Evolutionary conservation across 208 protist species (phyloP).

Genomic region (Jaenimonas drosophilae): DNA sequence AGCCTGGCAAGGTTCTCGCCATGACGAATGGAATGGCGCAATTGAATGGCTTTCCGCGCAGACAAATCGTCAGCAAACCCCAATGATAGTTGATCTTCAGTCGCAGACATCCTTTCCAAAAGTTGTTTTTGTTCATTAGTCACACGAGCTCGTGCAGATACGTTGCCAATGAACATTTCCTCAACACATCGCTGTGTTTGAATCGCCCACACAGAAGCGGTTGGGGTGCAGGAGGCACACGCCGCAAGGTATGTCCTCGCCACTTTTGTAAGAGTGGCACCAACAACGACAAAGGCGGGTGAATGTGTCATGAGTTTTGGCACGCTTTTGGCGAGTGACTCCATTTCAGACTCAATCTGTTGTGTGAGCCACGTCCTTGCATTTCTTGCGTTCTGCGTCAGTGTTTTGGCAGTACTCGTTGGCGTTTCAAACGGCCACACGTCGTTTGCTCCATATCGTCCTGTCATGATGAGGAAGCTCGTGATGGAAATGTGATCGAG

Average conservation of each 20-base stretch:
- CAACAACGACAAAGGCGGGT: background rate
- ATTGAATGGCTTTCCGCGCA: background rate
- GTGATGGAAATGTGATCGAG: conserved; percentile 1
- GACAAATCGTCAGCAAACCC: background rate
- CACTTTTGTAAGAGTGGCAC: background rate
- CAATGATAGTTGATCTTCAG: background rate
- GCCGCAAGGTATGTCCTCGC: background rate
- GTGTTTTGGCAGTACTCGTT: too few species aligned
- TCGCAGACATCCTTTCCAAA: background rate
- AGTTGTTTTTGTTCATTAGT: background rate
- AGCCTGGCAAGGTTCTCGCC: background rate
- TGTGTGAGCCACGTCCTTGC: too few species aligned
- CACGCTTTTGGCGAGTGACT: background rate
- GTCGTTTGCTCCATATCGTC: too few species aligned
- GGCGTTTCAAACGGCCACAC: too few species aligned
- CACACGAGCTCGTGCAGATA: background rate
- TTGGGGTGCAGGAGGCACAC: background rate
- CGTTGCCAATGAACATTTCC: background rate
- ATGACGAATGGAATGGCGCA: background rate
- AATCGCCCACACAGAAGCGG: background rate
- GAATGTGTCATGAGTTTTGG: background rate
- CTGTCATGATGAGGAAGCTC: background rate
- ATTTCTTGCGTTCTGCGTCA: too few species aligned
- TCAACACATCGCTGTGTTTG: background rate
- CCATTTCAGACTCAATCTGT: too few species aligned